phyloP scores from a whole-genome alignment of 257 asterid species.

The Solanum infundibuliforme region DNA sequence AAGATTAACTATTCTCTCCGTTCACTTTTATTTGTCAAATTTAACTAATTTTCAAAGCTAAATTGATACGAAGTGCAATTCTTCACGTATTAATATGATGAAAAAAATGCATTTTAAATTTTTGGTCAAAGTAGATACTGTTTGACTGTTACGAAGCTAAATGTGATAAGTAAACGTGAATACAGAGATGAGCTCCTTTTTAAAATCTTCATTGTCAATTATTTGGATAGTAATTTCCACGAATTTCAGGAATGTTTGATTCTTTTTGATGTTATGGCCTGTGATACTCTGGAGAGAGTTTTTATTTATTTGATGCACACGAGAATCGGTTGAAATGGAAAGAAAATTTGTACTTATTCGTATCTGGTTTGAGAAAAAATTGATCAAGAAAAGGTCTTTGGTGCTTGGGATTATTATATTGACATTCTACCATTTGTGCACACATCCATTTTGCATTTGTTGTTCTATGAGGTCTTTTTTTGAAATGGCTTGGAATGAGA shows the following conservation, averaged over 20 bases:
- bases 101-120: background rate
- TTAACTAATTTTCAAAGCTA: background rate
- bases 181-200: background rate
- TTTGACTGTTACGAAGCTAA: too few relatives aligned
- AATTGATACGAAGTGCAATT: background rate
- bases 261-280: background rate
- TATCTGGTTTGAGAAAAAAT: background rate
- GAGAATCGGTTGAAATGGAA: background rate
- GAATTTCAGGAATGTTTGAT: background rate
- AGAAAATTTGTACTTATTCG: background rate
- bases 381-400: background rate
- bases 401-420: background rate
- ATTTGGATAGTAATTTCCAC: background rate
- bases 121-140: background rate
- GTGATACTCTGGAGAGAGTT: background rate
- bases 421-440: background rate
- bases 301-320: background rate
- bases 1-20: background rate
- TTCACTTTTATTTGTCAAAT: background rate
- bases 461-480: background rate
- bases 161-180: background rate
- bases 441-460: background rate
- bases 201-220: background rate
- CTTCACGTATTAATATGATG: fast-evolving
- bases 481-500: background rate